A percentile compares a stretch with the other conserved stretches of the same genome.
These are phyloP conservation scores for Paratinospora sagittata DNA, from an alignment of 164 flowering plant genomes.

Conservation along the genomic window DNA sequence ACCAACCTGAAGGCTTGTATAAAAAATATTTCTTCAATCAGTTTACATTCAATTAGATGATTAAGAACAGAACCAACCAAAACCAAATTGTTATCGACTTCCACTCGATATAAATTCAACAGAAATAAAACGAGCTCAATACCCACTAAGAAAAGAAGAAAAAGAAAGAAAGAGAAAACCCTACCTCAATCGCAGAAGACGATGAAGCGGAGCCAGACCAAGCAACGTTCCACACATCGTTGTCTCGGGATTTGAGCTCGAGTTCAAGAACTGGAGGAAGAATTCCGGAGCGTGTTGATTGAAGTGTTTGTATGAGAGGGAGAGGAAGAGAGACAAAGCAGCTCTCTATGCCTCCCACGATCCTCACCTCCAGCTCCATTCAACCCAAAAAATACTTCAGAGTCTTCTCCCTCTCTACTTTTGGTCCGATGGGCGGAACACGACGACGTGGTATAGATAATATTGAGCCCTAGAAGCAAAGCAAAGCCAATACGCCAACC, in stretches of 20 bases:
- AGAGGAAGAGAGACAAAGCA: conserved; percentile 86
- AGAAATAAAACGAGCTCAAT: background rate
- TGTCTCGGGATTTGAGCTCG: conserved; percentile 51
- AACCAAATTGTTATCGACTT: background rate
- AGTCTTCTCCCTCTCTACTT: background rate
- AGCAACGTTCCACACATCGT: conserved; percentile 56
- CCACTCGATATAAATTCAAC: background rate
- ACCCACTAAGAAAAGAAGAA: no score
- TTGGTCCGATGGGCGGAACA: no score
- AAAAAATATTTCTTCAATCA: background rate
- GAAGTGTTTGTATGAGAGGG: conserved; percentile 65
- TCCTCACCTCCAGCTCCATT: conserved; percentile 74
- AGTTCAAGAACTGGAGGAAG: conserved; percentile 62
- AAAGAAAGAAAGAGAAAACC: no score
- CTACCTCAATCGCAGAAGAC: conserved; percentile 75
- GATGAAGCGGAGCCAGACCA: conserved; percentile 88
- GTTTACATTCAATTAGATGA: no score
- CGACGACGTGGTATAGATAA: no score
- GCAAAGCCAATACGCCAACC: no score
- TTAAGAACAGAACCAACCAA: no score
- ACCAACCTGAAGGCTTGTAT: no score
- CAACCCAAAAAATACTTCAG: background rate
- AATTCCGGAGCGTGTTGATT: conserved; percentile 34
- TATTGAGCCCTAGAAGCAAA: no score
- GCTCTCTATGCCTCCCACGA: conserved; percentile 58